These are phyloP conservation scores for Pythium pectinolyticum DNA, from an alignment of 352 stramenopile genomes.

Conservation along the genomic window DNA sequence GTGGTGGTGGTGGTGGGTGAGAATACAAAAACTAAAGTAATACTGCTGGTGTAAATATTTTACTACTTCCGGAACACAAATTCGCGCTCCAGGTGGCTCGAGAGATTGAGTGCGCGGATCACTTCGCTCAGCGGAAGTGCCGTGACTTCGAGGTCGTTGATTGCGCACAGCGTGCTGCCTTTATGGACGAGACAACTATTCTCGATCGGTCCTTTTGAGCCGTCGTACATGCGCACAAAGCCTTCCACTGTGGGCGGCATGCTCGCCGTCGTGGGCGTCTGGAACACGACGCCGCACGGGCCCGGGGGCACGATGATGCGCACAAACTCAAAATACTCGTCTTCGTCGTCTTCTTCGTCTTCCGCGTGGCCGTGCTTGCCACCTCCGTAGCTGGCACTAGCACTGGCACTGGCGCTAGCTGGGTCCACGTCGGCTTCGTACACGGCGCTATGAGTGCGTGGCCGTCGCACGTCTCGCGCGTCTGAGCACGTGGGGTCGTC, in stretches of 20 bases:
- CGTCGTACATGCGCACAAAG: slow-evolving; percentile 71
- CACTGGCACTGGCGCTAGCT: too few relatives aligned
- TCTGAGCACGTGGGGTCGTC: slow-evolving; percentile 13
- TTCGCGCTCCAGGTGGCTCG: slow-evolving; percentile 63
- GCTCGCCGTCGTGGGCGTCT: slow-evolving; percentile 37
- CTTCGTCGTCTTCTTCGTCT: slow-evolving; percentile 45
- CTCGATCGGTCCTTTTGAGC: slow-evolving; percentile 72
- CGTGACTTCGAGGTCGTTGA: slow-evolving; percentile 80
- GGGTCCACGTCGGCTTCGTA: slow-evolving; percentile 21
- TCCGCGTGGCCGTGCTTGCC: slow-evolving; percentile 14
- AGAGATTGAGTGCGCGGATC: slow-evolving; percentile 68
- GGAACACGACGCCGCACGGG: slow-evolving; percentile 69
- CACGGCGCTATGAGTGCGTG: slow-evolving; percentile 20
- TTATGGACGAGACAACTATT: slow-evolving; percentile 63
- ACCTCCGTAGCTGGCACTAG: too few relatives aligned
- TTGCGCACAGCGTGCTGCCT: slow-evolving; percentile 69
- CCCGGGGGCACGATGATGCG: slow-evolving; percentile 76
- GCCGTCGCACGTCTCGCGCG: slow-evolving; percentile 15
- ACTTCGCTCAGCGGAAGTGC: slow-evolving; percentile 67
- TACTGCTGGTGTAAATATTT: too few relatives aligned
- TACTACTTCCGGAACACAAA: slow-evolving; percentile 72
- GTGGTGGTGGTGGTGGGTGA: slow-evolving; percentile 5
- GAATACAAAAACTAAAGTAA: slow-evolving; percentile 4
- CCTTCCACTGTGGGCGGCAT: slow-evolving; percentile 61
- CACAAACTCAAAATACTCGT: slow-evolving; percentile 74